Conservation (phyloP, 148 eudicot species). For the Rhododendron kiyosumense region DNA sequence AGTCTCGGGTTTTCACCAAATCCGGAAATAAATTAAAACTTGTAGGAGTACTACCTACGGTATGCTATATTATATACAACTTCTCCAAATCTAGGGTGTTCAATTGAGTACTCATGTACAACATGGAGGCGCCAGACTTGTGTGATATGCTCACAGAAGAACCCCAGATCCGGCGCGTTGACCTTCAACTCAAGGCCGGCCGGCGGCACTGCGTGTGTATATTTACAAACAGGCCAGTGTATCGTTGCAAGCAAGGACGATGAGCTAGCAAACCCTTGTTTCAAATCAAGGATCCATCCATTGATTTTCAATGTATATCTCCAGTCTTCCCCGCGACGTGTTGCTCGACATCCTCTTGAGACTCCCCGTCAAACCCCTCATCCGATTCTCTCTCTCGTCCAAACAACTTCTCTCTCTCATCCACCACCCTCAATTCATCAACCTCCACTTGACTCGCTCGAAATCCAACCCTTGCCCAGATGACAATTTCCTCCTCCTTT, state of each 20-base stretch:
- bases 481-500: constrained; percentile 13
- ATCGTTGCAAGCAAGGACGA: neutral
- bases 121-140: no score
- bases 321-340: constrained; percentile 12
- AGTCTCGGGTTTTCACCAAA: no score
- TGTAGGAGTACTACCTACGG: no score
- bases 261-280: neutral
- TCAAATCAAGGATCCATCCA: neutral
- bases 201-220: neutral
- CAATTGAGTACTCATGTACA: no score
- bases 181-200: no score
- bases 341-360: constrained; percentile 15
- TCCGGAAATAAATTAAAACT: no score
- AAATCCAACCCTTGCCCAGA: constrained; percentile 9
- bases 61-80: no score
- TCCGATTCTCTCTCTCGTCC: constrained; percentile 7
- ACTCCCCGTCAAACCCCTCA: constrained; percentile 14
- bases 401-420: constrained; percentile 1
- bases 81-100: no score
- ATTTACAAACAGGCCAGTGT: neutral
- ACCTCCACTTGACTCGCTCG: neutral
- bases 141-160: no score
- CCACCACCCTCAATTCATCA: constrained; percentile 13
- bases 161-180: no score
- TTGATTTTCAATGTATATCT: neutral